phyloP scores from a whole-genome alignment of 331 rosid species.

The Rhamnella rubrinervis region DNA sequence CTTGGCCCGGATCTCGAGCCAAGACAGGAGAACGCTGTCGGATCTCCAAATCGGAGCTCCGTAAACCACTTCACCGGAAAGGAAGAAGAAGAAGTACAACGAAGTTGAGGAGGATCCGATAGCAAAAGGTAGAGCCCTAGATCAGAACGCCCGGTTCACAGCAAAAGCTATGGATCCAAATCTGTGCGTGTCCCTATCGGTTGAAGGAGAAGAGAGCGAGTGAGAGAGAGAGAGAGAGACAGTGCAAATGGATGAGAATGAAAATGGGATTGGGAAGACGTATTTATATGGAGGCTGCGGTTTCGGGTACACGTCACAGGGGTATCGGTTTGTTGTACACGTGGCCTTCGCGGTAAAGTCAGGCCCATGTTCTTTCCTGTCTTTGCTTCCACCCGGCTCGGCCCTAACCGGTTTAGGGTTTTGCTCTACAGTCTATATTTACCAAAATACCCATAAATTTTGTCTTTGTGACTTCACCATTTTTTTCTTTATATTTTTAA shows the following conservation, averaged over 20 bases:
- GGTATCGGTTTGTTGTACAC: constrained; percentile 29
- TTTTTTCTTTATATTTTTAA: too few species aligned
- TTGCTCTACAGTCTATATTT: not conserved
- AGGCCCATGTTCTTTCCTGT: constrained; percentile 13
- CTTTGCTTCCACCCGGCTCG: constrained; percentile 36
- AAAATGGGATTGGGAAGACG: constrained; percentile 30
- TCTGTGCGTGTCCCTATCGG: constrained; percentile 32
- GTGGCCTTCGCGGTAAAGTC: constrained; percentile 46
- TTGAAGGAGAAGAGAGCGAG: not conserved
- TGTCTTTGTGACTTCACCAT: not conserved
- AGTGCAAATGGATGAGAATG: constrained; percentile 62
- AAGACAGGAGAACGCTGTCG: constrained; percentile 62
- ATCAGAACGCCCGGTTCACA: constrained; percentile 16
- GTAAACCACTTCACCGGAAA: not conserved
- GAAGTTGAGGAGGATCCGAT: constrained; percentile 15
- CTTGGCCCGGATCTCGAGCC: constrained; percentile 99
- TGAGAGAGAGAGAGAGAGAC: constrained; percentile 20
- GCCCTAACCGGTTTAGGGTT: constrained; percentile 27
- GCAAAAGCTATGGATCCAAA: constrained; percentile 29
- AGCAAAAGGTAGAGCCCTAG: constrained; percentile 34
- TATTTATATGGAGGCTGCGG: constrained; percentile 87
- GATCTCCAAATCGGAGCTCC: constrained; percentile 34
- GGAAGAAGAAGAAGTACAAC: not conserved
- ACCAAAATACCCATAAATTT: not conserved
- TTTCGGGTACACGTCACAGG: constrained; percentile 67